Percentiles rank a stretch among this genome's conserved stretches.
These are phyloP conservation scores for Aurinia saxatilis DNA, from an alignment of 345 rosid species.

Conservation along the genomic window DNA sequence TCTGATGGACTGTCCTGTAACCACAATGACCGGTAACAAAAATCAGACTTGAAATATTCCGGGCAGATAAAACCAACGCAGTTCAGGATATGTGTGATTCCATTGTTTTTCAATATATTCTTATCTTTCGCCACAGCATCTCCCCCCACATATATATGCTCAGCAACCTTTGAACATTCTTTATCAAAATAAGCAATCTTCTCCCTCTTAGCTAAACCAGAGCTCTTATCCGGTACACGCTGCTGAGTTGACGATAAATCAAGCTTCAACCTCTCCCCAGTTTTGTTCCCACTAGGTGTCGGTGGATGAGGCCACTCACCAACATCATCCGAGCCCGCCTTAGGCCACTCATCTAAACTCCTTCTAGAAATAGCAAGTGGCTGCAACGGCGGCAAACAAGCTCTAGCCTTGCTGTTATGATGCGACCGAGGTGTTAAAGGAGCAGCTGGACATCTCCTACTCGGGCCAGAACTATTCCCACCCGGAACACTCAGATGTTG, in stretches of 20 bases:
- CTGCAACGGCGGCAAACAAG: conserved; percentile 92
- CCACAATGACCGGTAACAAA: conserved; percentile 92
- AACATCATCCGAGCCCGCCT: conserved; percentile 87
- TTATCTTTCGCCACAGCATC: conserved; percentile 91
- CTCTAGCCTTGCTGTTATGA: conserved; percentile 75
- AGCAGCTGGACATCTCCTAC: conserved; percentile 48
- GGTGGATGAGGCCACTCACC: conserved; percentile 98
- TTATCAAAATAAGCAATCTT: conserved; percentile 92
- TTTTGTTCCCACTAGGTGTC: conserved; percentile 72
- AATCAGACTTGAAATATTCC: conserved; percentile 86
- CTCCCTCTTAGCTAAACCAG: conserved; percentile 77
- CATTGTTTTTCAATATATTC: conserved; percentile 68
- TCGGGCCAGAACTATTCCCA: conserved; percentile 39
- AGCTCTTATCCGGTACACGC: conserved; percentile 54
- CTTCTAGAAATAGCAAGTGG: conserved; percentile 85
- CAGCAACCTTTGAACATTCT: conserved; percentile 95
- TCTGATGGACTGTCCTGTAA: conserved; percentile 97
- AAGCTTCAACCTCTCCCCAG: conserved; percentile 86
- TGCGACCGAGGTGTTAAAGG: conserved; percentile 92
- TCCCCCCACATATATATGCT: conserved; percentile 94
- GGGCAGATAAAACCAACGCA: conserved; percentile 99
- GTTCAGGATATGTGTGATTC: conserved; percentile 87
- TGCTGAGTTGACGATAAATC: conserved; percentile 71
- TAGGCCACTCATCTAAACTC: conserved; percentile 99
- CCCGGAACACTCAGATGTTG: conserved; percentile 34